A percentile compares a stretch with the other conserved stretches of the same genome.
Conservation (phyloP, 495 filamentous ascomycete species). For the Lophium mytilinum region DNA sequence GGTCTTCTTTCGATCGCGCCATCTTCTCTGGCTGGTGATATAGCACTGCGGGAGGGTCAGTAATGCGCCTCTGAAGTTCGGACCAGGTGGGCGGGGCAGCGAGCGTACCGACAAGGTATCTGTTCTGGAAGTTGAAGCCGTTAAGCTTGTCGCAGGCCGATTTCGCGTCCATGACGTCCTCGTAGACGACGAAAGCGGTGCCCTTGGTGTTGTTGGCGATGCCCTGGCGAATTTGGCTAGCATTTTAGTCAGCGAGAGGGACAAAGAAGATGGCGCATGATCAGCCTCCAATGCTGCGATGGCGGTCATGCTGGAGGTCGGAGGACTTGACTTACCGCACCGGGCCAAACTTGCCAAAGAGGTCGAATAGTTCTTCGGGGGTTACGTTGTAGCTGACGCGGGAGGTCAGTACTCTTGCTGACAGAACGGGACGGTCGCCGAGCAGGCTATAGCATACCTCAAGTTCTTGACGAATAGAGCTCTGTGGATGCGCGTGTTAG, state of each 20-base stretch:
- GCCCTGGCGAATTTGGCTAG: conserved; percentile 94
- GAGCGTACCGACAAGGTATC: conserved; percentile 91
- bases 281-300: background rate
- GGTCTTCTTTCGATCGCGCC: conserved; percentile 82
- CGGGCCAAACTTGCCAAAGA: conserved; percentile 90
- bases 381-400: conserved; percentile 81
- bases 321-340: conserved; percentile 60
- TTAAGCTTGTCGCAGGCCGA: conserved; percentile 98
- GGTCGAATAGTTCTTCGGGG: conserved; percentile 85
- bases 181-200: conserved; percentile 97
- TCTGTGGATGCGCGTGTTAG: conserved; percentile 43
- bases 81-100: background rate
- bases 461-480: conserved; percentile 98
- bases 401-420: conserved; percentile 11
- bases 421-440: background rate
- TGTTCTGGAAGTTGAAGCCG: conserved; percentile 99
- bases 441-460: conserved; percentile 50
- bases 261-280: too few species aligned
- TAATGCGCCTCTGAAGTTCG: background rate
- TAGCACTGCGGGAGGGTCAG: conserved; percentile 52
- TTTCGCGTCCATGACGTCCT: conserved; percentile 99
- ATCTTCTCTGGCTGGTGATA: conserved; percentile 99
- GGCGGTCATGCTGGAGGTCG: background rate
- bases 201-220: conserved; percentile 97
- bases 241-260: conserved; percentile 3